A percentile compares a stretch with the other conserved stretches of the same genome.
phyloP scores from a whole-genome alignment of 371 early-diverging fungal genomes.

The Phascolomyces articulosus region DNA sequence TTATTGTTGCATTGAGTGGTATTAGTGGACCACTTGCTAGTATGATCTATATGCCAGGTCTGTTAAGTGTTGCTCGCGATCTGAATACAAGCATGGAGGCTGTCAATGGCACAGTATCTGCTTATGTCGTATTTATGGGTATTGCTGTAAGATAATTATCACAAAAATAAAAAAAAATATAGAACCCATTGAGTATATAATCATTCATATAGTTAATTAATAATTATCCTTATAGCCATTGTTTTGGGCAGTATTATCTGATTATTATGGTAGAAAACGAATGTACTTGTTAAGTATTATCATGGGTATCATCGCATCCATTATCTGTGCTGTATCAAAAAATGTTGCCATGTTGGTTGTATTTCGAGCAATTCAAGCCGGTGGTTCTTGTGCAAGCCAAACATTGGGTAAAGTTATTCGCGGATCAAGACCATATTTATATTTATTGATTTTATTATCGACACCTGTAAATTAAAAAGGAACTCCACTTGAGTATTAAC shows the following conservation, averaged over 20 bases:
- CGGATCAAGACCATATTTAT: too few relatives aligned
- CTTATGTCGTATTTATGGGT: slow-evolving; percentile 40
- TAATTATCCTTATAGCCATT: slow-evolving; percentile 56
- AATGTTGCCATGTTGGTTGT: slow-evolving; percentile 54
- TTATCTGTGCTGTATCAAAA: slow-evolving; percentile 61
- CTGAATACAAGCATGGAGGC: slow-evolving; percentile 33
- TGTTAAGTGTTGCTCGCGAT: slow-evolving; percentile 34
- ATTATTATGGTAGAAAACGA: slow-evolving; percentile 59
- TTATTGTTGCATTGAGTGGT: slow-evolving; percentile 24
- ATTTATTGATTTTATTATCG: too few relatives aligned
- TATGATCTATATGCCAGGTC: slow-evolving; percentile 47
- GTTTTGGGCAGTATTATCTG: slow-evolving; percentile 69
- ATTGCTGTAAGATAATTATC: slow-evolving; percentile 43
- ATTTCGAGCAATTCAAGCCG: slow-evolving; percentile 69
- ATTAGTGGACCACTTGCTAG: slow-evolving; percentile 43
- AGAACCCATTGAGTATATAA: too few relatives aligned
- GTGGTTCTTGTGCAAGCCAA: slow-evolving; percentile 65
- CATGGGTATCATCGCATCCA: slow-evolving; percentile 57
- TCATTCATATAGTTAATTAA: too few relatives aligned
- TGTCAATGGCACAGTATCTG: slow-evolving; percentile 42
- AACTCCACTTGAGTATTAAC: too few relatives aligned
- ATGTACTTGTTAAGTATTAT: slow-evolving; percentile 60
- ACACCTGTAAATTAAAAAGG: too few relatives aligned
- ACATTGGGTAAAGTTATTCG: slow-evolving; percentile 53
- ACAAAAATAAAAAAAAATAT: too few relatives aligned